Percentiles rank a stretch among this genome's conserved stretches.
These are phyloP conservation scores for Cutaneotrichosporon sp. DNA, from an alignment of 1,284 basidiomycete species.

Conservation along the genomic window DNA sequence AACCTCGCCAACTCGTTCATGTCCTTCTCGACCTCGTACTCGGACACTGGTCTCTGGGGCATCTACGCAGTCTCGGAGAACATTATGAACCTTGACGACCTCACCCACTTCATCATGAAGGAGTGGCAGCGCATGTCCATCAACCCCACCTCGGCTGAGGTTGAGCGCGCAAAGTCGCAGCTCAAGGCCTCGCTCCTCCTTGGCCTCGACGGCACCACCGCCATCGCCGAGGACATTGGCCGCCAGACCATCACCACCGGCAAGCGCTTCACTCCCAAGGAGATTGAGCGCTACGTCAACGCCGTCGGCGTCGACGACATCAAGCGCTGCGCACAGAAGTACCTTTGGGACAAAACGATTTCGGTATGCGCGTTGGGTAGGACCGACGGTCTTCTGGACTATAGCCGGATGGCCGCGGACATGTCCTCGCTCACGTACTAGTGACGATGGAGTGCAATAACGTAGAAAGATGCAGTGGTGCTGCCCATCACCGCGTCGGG, in stretches of 20 bases:
- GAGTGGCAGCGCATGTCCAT: conserved; percentile 98
- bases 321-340: conserved; percentile 85
- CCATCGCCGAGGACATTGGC: conserved; percentile 97
- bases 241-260: conserved; percentile 94
- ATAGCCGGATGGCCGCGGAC: conserved; percentile 9
- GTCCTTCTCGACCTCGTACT: conserved; percentile 99
- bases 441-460: not conserved
- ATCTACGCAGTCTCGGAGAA: conserved; percentile 97
- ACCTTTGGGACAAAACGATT: conserved; percentile 98
- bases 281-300: conserved; percentile 92
- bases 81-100: conserved; percentile 85
- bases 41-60: conserved; percentile 98
- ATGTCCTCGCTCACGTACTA: conserved; percentile 9
- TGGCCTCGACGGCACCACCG: conserved; percentile 89
- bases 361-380: no score
- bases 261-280: conserved; percentile 81
- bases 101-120: conserved; percentile 88
- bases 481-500: no score
- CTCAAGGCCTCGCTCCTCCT: conserved; percentile 92
- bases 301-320: conserved; percentile 81
- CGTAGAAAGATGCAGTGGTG: conserved; percentile 9
- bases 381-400: conserved; percentile 71
- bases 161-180: conserved; percentile 96
- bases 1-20: conserved; percentile 99
- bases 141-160: conserved; percentile 78